Conservation (phyloP, 257 asterid species). For the Nicotiana sylvestris region DNA sequence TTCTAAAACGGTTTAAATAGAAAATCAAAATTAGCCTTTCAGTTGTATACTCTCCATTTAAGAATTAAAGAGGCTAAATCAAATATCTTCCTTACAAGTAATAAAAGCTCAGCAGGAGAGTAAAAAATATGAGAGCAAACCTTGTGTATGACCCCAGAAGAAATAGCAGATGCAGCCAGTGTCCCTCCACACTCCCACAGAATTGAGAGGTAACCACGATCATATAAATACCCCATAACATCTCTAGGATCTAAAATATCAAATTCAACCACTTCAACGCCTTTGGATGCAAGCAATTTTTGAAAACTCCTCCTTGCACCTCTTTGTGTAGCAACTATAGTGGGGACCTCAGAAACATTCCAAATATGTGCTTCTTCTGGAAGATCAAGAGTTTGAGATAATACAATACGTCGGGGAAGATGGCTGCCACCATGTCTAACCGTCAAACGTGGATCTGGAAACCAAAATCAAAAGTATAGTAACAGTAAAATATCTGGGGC, state of each 20-base stretch:
- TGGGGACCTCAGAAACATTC: conserved; percentile 79
- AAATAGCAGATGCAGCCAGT: conserved; percentile 92
- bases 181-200: conserved; percentile 99
- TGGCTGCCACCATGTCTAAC: conserved; percentile 97
- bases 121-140: conserved; percentile 26
- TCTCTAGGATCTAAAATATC: conserved; percentile 85
- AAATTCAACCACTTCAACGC: conserved; percentile 90
- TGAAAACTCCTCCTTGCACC: conserved; percentile 90
- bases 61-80: neutral
- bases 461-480: conserved; percentile 12
- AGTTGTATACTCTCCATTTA: neutral
- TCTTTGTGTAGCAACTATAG: conserved; percentile 91
- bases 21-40: neutral
- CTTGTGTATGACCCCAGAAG: conserved; percentile 88
- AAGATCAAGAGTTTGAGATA: conserved; percentile 89
- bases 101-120: neutral
- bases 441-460: conserved; percentile 86
- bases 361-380: conserved; percentile 89
- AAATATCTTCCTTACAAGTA: neutral
- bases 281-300: conserved; percentile 88
- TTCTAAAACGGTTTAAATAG: neutral
- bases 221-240: conserved; percentile 75
- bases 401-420: conserved; percentile 83
- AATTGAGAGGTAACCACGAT: conserved; percentile 90
- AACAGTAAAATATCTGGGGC: neutral